phyloP scores from a whole-genome alignment of 2,329 filamentous ascomycete species.

The Didymosphaeria variabile region DNA sequence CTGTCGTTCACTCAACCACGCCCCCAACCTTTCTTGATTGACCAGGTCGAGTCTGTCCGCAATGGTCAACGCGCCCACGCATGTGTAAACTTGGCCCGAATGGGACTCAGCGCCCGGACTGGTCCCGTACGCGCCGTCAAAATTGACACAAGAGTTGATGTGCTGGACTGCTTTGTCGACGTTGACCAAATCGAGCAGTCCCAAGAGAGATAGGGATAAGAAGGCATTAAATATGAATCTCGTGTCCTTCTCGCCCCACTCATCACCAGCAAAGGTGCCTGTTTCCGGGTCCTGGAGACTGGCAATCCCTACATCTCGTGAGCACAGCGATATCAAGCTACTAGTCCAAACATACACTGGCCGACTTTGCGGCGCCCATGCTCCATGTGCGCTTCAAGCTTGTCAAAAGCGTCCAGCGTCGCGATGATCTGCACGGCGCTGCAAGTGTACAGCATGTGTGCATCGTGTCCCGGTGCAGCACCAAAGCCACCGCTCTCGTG shows the following conservation, averaged over 20 bases:
- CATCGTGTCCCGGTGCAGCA: conserved; percentile 91
- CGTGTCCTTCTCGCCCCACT: conserved; percentile 97
- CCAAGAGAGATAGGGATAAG: conserved; percentile 86
- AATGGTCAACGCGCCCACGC: conserved; percentile 85
- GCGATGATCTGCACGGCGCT: conserved; percentile 94
- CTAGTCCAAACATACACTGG: conserved; percentile 70
- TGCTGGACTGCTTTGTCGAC: conserved; percentile 82
- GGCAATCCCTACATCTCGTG: conserved; percentile 71
- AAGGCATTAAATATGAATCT: conserved; percentile 92
- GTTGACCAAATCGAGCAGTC: conserved; percentile 76
- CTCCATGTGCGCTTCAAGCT: conserved; percentile 76
- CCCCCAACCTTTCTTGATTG: conserved; percentile 80
- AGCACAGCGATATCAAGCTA: conserved; percentile 28
- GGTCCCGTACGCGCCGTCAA: conserved; percentile 93
- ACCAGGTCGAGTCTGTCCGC: conserved; percentile 82
- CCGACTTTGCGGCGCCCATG: conserved; percentile 76
- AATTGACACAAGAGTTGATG: conserved; percentile 84
- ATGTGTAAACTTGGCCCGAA: conserved; percentile 94
- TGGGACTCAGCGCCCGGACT: conserved; percentile 92
- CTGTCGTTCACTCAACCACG: conserved; percentile 94
- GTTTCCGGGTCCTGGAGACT: conserved; percentile 79
- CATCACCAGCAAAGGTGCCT: conserved; percentile 90
- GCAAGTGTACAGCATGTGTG: conserved; percentile 95
- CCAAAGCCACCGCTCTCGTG: conserved; percentile 90
- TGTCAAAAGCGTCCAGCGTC: conserved; percentile 82